Evolutionary conservation across 345 rosid species (phyloP), one percentile per base, ranked within the genome.

Genomic region (Linum usitatissimum): DNA sequence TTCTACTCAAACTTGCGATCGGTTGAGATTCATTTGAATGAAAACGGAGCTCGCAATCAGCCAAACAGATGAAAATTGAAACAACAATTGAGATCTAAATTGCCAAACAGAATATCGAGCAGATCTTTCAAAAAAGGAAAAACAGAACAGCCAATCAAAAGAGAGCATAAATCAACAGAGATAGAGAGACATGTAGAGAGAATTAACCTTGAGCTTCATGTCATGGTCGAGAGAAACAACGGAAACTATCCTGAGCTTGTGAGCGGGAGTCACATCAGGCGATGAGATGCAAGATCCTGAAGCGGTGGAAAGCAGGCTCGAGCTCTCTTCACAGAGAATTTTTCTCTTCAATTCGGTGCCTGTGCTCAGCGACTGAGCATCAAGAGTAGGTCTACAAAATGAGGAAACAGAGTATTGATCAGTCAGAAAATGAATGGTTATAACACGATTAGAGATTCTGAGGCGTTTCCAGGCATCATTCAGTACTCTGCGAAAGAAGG

Each of bases 141-240:
- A 12, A 3, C 10, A 18, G 7, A 23, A 42, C 39, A 45, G 13
- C 18, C n/a, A 45, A 55, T 18, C 6, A 42, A 68, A 71, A 42
- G 15, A 18, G 31, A 58, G 18, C 2, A 31, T 2, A 5, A 30
- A 53, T 59, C 9, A 45, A 49, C 14, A n/a, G 60, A 58, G 39
- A 59, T 51, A 55, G 60, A 59, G n/a, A n/a, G n/a, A n/a, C n/a
- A n/a, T n/a, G n/a, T 3, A 45, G 51, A 15, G 13, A 45, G 13
- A 45, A 15, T 10, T 45, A 15, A 82, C 98, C 84, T 89, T 79
- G 75, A 83, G 77, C 69, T 85, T 77, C 70, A 76, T 66, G 18
- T 76, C 80, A 15, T 67, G 76, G 69, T 53, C 45, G 56, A 76
- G 73, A 65, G 74, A 69, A 36, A 65, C 67, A 45, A 65, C 70